phyloP scores from a whole-genome alignment of 148 eudicot genomes.

The Fallopia convolvulus region DNA sequence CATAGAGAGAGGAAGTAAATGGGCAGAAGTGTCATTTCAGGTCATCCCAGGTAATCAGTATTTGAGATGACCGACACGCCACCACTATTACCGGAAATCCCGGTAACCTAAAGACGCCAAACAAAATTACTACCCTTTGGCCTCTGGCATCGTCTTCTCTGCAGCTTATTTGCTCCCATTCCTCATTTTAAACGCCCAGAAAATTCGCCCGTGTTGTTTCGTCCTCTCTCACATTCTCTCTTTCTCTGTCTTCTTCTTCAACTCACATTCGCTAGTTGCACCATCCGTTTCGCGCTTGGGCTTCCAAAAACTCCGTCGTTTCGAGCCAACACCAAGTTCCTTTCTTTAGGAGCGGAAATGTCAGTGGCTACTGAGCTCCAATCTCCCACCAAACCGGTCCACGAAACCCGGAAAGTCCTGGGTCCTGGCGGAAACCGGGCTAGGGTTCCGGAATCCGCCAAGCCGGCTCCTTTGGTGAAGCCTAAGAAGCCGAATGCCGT shows the following conservation, averaged over 20 bases:
- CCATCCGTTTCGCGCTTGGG: background rate
- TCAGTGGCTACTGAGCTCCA: constrained; percentile 29
- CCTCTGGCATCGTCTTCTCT: background rate
- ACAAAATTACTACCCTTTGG: background rate
- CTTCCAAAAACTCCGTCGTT: background rate
- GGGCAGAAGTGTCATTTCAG: background rate
- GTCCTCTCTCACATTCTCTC: background rate
- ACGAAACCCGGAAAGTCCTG: constrained; percentile 30
- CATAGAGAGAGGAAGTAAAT: too few species aligned
- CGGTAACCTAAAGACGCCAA: background rate
- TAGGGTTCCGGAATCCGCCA: constrained; percentile 15
- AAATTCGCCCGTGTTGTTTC: background rate
- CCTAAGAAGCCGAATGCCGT: constrained; percentile 8
- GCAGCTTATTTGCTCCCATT: background rate
- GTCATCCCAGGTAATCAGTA: background rate
- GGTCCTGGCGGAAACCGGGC: constrained; percentile 42
- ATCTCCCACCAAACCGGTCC: constrained; percentile 17
- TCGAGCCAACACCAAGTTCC: background rate
- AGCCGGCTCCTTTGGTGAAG: background rate
- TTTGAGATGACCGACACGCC: background rate
- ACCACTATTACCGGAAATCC: background rate
- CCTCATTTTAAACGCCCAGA: constrained; percentile 6
- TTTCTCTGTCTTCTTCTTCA: background rate
- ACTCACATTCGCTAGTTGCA: background rate
- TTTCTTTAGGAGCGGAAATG: constrained; percentile 17